A percentile compares a stretch with the other conserved stretches of the same genome.
These are phyloP conservation scores for Kuraishia capsulata DNA, from an alignment of 805 yeast genomes.

Conservation along the genomic window DNA sequence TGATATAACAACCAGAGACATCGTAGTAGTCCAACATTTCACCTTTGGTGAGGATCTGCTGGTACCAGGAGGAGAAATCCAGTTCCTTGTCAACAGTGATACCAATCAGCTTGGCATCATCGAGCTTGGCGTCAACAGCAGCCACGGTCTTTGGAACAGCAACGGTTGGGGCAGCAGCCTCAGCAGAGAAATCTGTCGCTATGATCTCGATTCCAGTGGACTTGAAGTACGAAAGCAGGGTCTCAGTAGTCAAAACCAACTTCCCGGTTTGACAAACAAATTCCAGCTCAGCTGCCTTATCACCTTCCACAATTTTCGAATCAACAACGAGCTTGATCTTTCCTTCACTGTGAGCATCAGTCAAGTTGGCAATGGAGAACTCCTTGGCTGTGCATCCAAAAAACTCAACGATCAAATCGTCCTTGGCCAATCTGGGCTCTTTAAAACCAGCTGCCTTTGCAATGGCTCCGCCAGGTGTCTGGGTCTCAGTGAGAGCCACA, in stretches of 20 bases:
- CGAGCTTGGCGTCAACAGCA: conserved; percentile 41
- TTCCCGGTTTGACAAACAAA: conserved; percentile 40
- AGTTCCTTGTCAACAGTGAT: conserved; percentile 87
- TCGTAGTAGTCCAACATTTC: conserved; percentile 98
- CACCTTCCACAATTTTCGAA: conserved; percentile 32
- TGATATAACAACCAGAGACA: conserved; percentile 96
- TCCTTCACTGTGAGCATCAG: conserved; percentile 33
- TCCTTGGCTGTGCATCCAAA: conserved; percentile 51
- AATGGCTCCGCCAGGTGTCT: conserved; percentile 56
- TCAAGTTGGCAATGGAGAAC: conserved; percentile 47
- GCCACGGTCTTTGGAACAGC: conserved; percentile 26
- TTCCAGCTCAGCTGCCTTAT: conserved; percentile 33
- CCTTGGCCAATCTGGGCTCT: conserved; percentile 84
- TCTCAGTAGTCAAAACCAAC: conserved; percentile 37
- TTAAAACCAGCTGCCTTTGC: conserved; percentile 64
- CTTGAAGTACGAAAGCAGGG: conserved; percentile 34
- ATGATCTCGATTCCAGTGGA: conserved; percentile 41
- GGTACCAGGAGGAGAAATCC: conserved; percentile 97
- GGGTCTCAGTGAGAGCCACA: conserved; percentile 62
- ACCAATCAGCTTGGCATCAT: conserved; percentile 88
- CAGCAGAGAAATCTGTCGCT: conserved; percentile 45
- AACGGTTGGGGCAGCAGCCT: conserved; percentile 28
- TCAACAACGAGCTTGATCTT: conserved; percentile 57
- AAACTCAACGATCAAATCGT: conserved; percentile 62
- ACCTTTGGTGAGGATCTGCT: conserved; percentile 91